These are phyloP conservation scores for Tricholoma hemisulphureum DNA, from an alignment of 768 basidiomycete genomes.

Conservation along the genomic window DNA sequence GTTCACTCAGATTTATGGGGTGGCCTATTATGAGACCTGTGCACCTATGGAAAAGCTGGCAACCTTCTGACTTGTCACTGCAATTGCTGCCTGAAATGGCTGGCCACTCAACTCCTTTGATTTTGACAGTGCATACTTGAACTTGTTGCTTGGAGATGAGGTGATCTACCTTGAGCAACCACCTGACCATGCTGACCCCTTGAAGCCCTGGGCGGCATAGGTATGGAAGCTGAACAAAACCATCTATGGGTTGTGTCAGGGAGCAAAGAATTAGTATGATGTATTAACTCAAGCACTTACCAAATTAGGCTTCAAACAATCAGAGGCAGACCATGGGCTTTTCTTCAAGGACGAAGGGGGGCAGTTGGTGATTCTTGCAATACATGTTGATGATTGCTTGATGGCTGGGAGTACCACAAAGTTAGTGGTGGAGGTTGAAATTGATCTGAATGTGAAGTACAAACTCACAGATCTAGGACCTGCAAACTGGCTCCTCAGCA, in stretches of 20 bases:
- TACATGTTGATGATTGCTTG: conserved; percentile 3
- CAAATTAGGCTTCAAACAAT: conserved; percentile 16
- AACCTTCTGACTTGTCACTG: conserved; percentile 21
- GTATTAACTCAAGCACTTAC: conserved; percentile 20
- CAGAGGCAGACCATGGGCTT: conserved; percentile 22
- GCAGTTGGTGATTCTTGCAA: neutral
- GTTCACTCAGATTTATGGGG: conserved; percentile 31
- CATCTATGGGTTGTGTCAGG: conserved; percentile 34
- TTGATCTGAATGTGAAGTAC: neutral
- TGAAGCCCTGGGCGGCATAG: neutral
- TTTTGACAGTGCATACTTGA: conserved; percentile 21
- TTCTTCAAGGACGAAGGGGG: conserved; percentile 10
- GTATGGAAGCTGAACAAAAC: conserved; percentile 19
- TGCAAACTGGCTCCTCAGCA: conserved; percentile 16
- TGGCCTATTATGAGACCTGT: no score
- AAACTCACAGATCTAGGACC: conserved; percentile 5
- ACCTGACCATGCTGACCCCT: conserved; percentile 3
- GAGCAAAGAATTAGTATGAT: conserved; percentile 28
- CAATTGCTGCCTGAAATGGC: conserved; percentile 17
- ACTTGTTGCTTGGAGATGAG: no score
- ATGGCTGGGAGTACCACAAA: neutral
- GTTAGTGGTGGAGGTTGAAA: neutral
- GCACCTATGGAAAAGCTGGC: conserved; percentile 17
- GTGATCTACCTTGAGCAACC: conserved; percentile 25
- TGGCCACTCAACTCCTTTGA: conserved; percentile 20